These are phyloP conservation scores for Fragilaria radians DNA, from an alignment of 108 stramenopile genomes.

Conservation along the genomic window DNA sequence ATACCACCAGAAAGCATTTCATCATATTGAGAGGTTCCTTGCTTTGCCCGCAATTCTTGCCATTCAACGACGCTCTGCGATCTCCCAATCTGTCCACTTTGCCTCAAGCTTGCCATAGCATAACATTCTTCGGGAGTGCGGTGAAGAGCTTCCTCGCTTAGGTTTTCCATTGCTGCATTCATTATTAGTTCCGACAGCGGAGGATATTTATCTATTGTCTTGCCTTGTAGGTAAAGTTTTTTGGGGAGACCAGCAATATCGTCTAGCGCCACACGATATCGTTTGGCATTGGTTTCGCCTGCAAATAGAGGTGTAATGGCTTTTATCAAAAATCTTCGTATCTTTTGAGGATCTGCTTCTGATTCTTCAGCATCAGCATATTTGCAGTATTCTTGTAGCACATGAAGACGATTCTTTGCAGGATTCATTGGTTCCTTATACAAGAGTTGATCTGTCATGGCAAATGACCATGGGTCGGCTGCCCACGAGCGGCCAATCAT, in stretches of 20 bases:
- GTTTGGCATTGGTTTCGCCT: slow-evolving; percentile 78
- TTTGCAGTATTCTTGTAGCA: slow-evolving; percentile 56
- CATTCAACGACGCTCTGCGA: slow-evolving; percentile 37
- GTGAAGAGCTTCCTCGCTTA: slow-evolving; percentile 70
- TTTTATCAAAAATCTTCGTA: slow-evolving; percentile 65
- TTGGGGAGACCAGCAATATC: slow-evolving; percentile 60
- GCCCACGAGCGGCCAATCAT: slow-evolving; percentile 82
- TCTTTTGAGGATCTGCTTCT: slow-evolving; percentile 48
- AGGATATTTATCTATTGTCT: slow-evolving; percentile 29
- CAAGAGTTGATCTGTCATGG: slow-evolving; percentile 66
- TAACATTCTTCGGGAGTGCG: slow-evolving; percentile 70
- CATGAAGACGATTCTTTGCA: slow-evolving; percentile 61
- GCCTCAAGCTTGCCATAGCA: slow-evolving; percentile 41
- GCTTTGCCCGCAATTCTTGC: slow-evolving; percentile 33
- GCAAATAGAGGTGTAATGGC: slow-evolving; percentile 75
- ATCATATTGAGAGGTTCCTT: neutral
- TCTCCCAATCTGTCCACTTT: slow-evolving; percentile 10
- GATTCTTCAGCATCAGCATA: slow-evolving; percentile 76
- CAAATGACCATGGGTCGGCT: slow-evolving; percentile 84
- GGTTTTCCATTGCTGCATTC: slow-evolving; percentile 52
- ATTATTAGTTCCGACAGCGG: slow-evolving; percentile 73
- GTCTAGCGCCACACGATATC: slow-evolving; percentile 75
- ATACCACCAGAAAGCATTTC: neutral
- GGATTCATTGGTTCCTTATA: slow-evolving; percentile 18
- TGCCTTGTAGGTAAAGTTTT: slow-evolving; percentile 31